Evolutionary conservation across 805 yeast species (phyloP), one percentile per base, ranked within the genome.

Genomic region (Candida xiaguanensis): DNA sequence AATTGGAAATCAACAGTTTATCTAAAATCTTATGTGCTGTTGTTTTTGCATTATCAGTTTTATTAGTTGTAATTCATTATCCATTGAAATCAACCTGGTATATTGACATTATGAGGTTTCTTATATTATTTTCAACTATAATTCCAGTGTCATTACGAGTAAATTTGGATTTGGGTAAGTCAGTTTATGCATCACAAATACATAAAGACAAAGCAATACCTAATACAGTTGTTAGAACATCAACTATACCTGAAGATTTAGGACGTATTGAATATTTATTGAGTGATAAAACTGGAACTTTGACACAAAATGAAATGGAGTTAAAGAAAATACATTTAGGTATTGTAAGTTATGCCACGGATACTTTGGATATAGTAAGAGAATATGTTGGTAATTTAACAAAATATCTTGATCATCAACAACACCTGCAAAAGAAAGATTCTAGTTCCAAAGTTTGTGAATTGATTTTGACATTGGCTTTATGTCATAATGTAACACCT

Each of bases 401-500:
- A 4, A 25, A 46, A n/a, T 54, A 60, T 22, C 47, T 51, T 31
- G 59, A 58, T 50, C 51, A 49, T 25, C 26, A 39, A 13, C 27
- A 18, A 7, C 27, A 34, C 22, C 19, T 34, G 17, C 42, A 77
- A 81, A 60, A 81, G 82, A 59, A 52, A 33, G 96, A 88, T 52
- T 70, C 87, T 50, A 80, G 87, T 15, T 58, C 73, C 13, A 72
- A 86, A 47, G 95, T 90, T 5, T 74, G 90, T 50, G 96, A 89
- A 53, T 67, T 93, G 46, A 78, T 89, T 1, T 61, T 79, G 0
- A 85, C 96, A 1, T 69, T 93, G 36, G 95, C 98, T 0, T 67
- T 91, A n/a, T 93, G 99, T 59, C 99, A 93, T 60, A 89, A 89
- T 50, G 99, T 93, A 20, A 95, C 99, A 0, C 99, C 99, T 1